Conservation (phyloP, 257 asterid genomes). For the Penstemon eatonii region DNA sequence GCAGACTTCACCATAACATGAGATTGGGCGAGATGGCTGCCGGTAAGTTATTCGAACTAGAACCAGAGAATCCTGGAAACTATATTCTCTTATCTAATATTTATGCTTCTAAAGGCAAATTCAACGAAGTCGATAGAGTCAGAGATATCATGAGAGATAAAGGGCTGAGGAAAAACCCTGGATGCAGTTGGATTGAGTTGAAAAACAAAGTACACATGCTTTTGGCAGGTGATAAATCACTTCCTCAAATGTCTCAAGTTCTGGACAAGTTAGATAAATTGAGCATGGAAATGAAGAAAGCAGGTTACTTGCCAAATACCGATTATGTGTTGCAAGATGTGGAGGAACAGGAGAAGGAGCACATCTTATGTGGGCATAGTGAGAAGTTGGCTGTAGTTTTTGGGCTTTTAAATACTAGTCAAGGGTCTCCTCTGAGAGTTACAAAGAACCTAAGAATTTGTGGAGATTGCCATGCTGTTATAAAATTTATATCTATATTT, state of each 20-base stretch:
- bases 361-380: constrained; percentile 86
- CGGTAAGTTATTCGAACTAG: constrained; percentile 62
- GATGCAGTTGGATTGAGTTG: constrained; percentile 95
- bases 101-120: constrained; percentile 77
- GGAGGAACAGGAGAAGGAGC: constrained; percentile 93
- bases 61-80: constrained; percentile 81
- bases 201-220: constrained; percentile 82
- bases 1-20: constrained; percentile 67
- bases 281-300: constrained; percentile 73
- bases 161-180: constrained; percentile 83
- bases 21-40: constrained; percentile 84
- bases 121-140: constrained; percentile 66
- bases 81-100: constrained; percentile 77
- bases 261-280: constrained; percentile 51
- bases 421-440: constrained; percentile 65
- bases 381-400: constrained; percentile 91
- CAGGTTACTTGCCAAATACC: constrained; percentile 59
- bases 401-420: constrained; percentile 68
- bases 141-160: constrained; percentile 67
- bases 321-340: constrained; percentile 84
- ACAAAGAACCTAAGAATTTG: constrained; percentile 89
- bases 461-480: constrained; percentile 83
- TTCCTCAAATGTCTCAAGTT: constrained; percentile 73
- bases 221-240: constrained; percentile 82
- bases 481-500: constrained; percentile 64